Evolutionary conservation across 352 stramenopile genomes (phyloP).

Genomic region (Globisporangium ultimum): DNA sequence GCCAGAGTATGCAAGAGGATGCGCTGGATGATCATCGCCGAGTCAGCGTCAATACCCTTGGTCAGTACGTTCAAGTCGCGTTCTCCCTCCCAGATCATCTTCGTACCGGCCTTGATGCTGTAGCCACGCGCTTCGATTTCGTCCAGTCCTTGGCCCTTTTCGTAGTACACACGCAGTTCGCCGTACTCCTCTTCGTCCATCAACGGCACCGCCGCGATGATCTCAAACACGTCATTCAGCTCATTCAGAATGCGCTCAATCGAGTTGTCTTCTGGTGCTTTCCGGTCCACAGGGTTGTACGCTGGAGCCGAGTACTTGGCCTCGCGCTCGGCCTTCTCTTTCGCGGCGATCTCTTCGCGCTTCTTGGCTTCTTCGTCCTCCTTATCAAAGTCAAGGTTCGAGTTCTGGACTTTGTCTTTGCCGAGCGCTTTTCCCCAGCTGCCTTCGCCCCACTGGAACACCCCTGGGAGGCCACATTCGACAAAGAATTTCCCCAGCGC

Average conservation of each 20-base stretch:
- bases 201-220: conserved; percentile 65
- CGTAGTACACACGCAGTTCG: conserved; percentile 55
- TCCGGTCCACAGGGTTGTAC: conserved; percentile 49
- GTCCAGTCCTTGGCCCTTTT: conserved; percentile 53
- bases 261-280: conserved; percentile 37
- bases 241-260: conserved; percentile 59
- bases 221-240: conserved; percentile 63
- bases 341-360: conserved; percentile 33
- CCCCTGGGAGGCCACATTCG: conserved; percentile 52
- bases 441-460: conserved; percentile 71
- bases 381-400: conserved; percentile 62
- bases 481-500: conserved; percentile 68
- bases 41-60: conserved; percentile 49
- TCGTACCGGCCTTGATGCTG: conserved; percentile 46
- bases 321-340: conserved; percentile 31
- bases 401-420: conserved; percentile 57
- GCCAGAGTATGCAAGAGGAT: conserved; percentile 67
- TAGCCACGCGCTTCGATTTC: conserved; percentile 59
- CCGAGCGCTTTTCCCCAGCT: conserved; percentile 70
- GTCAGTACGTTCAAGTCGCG: conserved; percentile 50
- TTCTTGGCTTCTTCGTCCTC: conserved; percentile 44
- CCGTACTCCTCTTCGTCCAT: conserved; percentile 68
- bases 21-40: conserved; percentile 64
- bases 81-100: conserved; percentile 67
- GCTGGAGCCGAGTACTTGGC: conserved; percentile 37